A percentile compares a stretch with the other conserved stretches of the same genome.
phyloP scores from a whole-genome alignment of 2,329 filamentous ascomycete species.

The Botrytis porri region DNA sequence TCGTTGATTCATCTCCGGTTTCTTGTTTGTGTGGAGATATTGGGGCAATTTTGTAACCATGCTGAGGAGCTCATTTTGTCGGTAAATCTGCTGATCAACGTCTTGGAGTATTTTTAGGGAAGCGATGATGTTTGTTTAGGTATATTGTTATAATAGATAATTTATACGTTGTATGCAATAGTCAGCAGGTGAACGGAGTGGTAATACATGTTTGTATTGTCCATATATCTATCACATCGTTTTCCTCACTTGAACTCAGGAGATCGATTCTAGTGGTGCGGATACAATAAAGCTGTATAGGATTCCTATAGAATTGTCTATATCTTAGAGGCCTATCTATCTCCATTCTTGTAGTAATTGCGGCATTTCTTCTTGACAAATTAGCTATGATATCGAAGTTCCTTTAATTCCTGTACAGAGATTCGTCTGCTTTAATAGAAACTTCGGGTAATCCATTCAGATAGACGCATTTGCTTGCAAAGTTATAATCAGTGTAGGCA shows the following conservation, averaged over 20 bases:
- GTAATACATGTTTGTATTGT: background rate
- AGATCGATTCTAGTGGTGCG: background rate
- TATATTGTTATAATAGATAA: conserved; percentile 96
- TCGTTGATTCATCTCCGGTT: background rate
- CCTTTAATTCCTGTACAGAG: no score
- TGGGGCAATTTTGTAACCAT: conserved; percentile 44
- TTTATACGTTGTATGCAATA: conserved; percentile 96
- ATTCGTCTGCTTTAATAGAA: no score
- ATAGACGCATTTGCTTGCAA: no score
- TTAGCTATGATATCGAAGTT: no score
- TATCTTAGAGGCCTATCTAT: background rate
- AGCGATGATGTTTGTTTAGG: conserved; percentile 92
- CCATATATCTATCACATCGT: no score
- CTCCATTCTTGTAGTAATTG: background rate
- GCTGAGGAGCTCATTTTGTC: no score
- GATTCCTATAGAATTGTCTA: background rate
- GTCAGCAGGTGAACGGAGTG: conserved; percentile 44
- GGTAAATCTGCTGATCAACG: no score
- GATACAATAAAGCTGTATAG: background rate
- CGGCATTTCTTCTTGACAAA: no score
- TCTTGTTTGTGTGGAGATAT: background rate
- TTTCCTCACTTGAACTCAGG: background rate
- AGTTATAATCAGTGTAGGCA: no score
- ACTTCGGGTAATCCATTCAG: no score
- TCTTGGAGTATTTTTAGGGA: conserved; percentile 99